These are phyloP conservation scores for Yamadazyma epiphylla DNA, from an alignment of 1,139 yeast species.

Conservation along the genomic window DNA sequence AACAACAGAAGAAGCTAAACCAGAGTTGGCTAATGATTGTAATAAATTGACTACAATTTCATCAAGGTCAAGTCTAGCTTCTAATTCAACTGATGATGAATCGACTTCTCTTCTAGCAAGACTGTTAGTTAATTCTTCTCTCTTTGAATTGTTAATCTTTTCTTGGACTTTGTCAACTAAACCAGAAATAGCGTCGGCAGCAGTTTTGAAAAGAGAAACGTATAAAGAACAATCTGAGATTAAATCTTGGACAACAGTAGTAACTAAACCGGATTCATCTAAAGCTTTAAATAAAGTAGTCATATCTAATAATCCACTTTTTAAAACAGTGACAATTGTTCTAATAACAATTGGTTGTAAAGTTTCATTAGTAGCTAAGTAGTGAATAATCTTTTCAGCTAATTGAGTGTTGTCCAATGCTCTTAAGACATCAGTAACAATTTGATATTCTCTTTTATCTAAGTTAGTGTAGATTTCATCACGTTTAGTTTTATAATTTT, in stretches of 20 bases:
- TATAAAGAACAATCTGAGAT: slow-evolving; percentile 41
- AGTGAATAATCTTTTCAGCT: slow-evolving; percentile 36
- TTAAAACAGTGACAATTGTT: slow-evolving; percentile 28
- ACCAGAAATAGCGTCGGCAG: slow-evolving; percentile 23
- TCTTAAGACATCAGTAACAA: slow-evolving; percentile 40
- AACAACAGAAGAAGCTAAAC: slow-evolving; percentile 41
- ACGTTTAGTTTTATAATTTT: slow-evolving; percentile 24
- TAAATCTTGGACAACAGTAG: slow-evolving; percentile 33
- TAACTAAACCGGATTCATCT: slow-evolving; percentile 37
- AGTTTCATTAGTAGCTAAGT: slow-evolving; percentile 29
- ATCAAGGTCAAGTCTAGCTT: slow-evolving; percentile 20
- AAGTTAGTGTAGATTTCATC: slow-evolving; percentile 24
- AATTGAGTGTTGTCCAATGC: slow-evolving; percentile 37
- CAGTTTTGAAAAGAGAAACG: slow-evolving; percentile 32
- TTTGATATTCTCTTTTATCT: slow-evolving; percentile 28
- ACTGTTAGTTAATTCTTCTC: slow-evolving; percentile 11
- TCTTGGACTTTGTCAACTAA: slow-evolving; percentile 28
- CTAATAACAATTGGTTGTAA: slow-evolving; percentile 35
- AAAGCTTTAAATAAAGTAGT: slow-evolving; percentile 34
- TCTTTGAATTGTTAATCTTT: slow-evolving; percentile 16
- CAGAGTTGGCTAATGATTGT: slow-evolving; percentile 39
- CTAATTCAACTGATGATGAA: slow-evolving; percentile 5
- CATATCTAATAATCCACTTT: slow-evolving; percentile 30
- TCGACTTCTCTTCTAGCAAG: slow-evolving; percentile 1
- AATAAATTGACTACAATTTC: slow-evolving; percentile 33